Percentiles rank a stretch among this genome's conserved stretches.
These are phyloP conservation scores for Hansenula lynferdii DNA, from an alignment of 1,139 yeast species.

Conservation along the genomic window DNA sequence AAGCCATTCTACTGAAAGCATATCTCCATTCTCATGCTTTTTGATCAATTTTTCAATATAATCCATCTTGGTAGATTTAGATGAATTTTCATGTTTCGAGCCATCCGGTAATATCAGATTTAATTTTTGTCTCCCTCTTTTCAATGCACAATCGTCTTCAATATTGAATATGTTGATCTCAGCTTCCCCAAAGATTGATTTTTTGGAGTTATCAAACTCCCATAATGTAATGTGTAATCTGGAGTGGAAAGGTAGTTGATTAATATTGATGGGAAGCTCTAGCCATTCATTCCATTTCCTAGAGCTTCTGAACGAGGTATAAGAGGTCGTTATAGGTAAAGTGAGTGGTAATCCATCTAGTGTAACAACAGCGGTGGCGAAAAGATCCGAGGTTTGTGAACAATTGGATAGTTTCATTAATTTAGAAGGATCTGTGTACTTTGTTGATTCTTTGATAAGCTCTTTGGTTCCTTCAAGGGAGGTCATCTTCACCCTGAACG, in stretches of 20 bases:
- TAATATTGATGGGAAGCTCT: constrained; percentile 62
- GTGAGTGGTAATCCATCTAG: constrained; percentile 62
- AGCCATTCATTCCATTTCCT: constrained; percentile 59
- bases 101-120: constrained; percentile 31
- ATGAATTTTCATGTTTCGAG: constrained; percentile 14
- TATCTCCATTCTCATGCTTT: constrained; percentile 65
- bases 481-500: constrained; percentile 44
- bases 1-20: constrained; percentile 64
- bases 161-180: constrained; percentile 54
- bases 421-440: constrained; percentile 49
- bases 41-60: constrained; percentile 53
- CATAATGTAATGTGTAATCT: constrained; percentile 58
- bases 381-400: constrained; percentile 51
- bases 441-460: constrained; percentile 46
- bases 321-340: constrained; percentile 61
- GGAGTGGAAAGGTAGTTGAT: constrained; percentile 61
- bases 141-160: constrained; percentile 39
- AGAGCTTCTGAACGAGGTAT: constrained; percentile 48
- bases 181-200: constrained; percentile 53
- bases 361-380: constrained; percentile 56
- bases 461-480: constrained; percentile 44
- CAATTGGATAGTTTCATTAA: constrained; percentile 48
- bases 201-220: constrained; percentile 55
- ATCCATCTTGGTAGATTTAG: constrained; percentile 23
- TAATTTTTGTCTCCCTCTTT: constrained; percentile 54